phyloP scores from a whole-genome alignment of 129 eudicot genomes.

The Calendula officinalis region DNA sequence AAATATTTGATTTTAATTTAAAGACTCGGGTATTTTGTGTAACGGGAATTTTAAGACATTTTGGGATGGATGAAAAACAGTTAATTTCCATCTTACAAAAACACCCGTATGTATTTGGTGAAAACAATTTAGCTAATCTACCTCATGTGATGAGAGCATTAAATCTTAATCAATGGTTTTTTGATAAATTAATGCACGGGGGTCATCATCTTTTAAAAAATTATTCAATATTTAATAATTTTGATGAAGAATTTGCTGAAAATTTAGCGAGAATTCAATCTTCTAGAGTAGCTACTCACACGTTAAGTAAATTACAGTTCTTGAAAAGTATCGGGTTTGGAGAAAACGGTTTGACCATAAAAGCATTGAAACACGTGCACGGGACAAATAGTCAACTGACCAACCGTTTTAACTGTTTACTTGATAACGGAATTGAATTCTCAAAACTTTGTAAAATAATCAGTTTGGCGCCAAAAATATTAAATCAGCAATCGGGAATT shows the following conservation, averaged over 20 bases:
- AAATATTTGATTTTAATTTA: slow-evolving; percentile 39
- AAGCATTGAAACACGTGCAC: slow-evolving; percentile 34
- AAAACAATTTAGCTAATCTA: slow-evolving; percentile 54
- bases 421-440: slow-evolving; percentile 49
- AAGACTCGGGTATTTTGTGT: slow-evolving; percentile 45
- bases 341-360: slow-evolving; percentile 47
- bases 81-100: slow-evolving; percentile 27
- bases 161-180: slow-evolving; percentile 73
- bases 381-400: slow-evolving; percentile 45
- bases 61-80: slow-evolving; percentile 38
- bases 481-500: slow-evolving; percentile 48
- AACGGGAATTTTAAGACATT: slow-evolving; percentile 46
- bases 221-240: slow-evolving; percentile 34
- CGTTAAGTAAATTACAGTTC: slow-evolving; percentile 47
- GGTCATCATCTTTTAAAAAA: slow-evolving; percentile 41
- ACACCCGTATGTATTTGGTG: slow-evolving; percentile 63
- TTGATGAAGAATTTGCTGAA: slow-evolving; percentile 44
- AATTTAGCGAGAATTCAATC: slow-evolving; percentile 32
- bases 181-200: slow-evolving; percentile 43
- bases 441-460: slow-evolving; percentile 65
- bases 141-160: slow-evolving; percentile 62
- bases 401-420: slow-evolving; percentile 55
- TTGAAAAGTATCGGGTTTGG: slow-evolving; percentile 69
- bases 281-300: slow-evolving; percentile 33
- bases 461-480: slow-evolving; percentile 43